Evolutionary conservation across 805 yeast genomes (phyloP).

Genomic region (Schwanniomyces occidentalis): DNA sequence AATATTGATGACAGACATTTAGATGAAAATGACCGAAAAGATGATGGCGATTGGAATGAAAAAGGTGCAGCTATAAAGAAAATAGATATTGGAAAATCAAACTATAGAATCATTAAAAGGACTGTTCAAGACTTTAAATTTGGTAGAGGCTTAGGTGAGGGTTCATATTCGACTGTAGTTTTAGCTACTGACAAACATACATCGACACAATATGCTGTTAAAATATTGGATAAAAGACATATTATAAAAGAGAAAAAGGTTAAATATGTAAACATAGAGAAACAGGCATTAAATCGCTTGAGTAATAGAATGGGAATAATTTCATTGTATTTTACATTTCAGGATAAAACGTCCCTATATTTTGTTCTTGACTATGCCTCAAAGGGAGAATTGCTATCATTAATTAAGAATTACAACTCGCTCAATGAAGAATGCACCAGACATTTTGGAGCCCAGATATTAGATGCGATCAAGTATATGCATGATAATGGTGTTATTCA

Average conservation of each 20-base stretch:
- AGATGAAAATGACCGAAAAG: slow-evolving; percentile 1
- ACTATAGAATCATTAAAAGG: slow-evolving; percentile 29
- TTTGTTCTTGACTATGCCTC: slow-evolving; percentile 79
- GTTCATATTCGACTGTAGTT: slow-evolving; percentile 47
- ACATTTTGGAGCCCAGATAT: slow-evolving; percentile 70
- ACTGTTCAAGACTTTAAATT: slow-evolving; percentile 42
- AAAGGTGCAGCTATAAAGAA: slow-evolving; percentile 35
- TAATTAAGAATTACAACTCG: slow-evolving; percentile 69
- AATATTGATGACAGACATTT: background rate
- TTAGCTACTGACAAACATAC: slow-evolving; percentile 51
- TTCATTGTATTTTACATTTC: slow-evolving; percentile 74
- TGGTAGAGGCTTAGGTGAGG: slow-evolving; percentile 45
- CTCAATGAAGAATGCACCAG: slow-evolving; percentile 67
- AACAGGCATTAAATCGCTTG: slow-evolving; percentile 72
- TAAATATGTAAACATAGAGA: slow-evolving; percentile 81
- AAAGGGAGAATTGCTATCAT: slow-evolving; percentile 70
- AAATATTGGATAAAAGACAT: slow-evolving; percentile 73
- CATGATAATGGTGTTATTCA: slow-evolving; percentile 77
- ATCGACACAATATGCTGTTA: slow-evolving; percentile 68
- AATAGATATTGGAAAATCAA: slow-evolving; percentile 15
- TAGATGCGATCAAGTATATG: slow-evolving; percentile 72
- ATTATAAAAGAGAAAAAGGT: slow-evolving; percentile 81
- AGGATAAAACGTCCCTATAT: slow-evolving; percentile 70
- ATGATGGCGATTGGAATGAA: slow-evolving; percentile 30
- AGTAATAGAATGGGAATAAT: slow-evolving; percentile 63